phyloP scores from a whole-genome alignment of 208 protist genomes.

The Leishmania braziliensis region DNA sequence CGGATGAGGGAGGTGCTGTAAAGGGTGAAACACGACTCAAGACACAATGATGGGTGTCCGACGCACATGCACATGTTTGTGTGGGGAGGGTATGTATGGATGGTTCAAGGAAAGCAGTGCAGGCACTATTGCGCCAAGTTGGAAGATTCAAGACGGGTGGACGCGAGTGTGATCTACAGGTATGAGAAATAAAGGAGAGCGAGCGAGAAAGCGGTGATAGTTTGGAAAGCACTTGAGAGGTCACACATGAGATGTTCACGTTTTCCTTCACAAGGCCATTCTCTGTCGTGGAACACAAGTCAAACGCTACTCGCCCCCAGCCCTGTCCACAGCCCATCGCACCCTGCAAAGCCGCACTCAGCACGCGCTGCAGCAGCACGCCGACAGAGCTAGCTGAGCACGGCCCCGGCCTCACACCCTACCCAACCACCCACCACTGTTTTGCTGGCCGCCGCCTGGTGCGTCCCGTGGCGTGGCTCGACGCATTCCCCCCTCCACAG shows the following conservation, averaged over 20 bases:
- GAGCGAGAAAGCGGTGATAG: background rate
- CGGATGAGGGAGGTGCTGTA: background rate
- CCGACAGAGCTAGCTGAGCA: background rate
- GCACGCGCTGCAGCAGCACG: no score
- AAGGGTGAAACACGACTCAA: background rate
- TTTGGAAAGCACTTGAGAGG: background rate
- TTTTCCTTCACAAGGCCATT: no score
- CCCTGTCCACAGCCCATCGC: background rate
- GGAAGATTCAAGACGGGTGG: background rate
- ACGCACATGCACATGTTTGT: background rate
- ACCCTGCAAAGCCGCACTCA: no score
- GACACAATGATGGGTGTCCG: background rate
- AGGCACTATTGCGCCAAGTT: background rate
- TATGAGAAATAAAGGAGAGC: background rate
- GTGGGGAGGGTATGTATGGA: background rate
- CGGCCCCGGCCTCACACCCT: background rate
- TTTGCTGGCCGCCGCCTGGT: background rate
- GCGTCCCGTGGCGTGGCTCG: background rate
- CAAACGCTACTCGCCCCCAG: no score
- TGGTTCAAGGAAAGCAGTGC: background rate
- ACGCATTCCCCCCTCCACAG: no score
- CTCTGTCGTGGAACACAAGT: no score
- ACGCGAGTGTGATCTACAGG: background rate
- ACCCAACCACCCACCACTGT: background rate
- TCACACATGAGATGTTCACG: background rate